Base-by-base conservation (phyloP, 108 stramenopile species). In the Nitzschia palea region DNA sequence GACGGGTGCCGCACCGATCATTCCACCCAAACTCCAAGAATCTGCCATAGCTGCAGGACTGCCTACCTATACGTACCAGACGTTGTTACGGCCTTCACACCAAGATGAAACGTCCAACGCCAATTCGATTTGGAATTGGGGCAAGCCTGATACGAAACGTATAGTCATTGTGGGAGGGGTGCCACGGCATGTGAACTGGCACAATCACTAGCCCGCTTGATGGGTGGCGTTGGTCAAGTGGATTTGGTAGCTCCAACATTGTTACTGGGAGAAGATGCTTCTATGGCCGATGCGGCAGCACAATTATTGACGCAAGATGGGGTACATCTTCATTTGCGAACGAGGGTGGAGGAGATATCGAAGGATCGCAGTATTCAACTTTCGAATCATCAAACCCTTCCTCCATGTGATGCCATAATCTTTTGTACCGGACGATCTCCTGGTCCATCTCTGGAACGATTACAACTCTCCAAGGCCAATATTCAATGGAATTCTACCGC, bases 151-250 rank as follows among this genome's bases (percentile, higher is more conserved):
- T 3, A 6, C 43, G 35, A 68, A 67, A 66, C 44, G 52, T 14
- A 28, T 82, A 18, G 69, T 78, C 8, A 71, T 83, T 68, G 74
- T 64, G 12, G 82, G 82, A 22, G 82, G 78, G 82, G 82, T 4
- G 48, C 78, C 1, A 75, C 78, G 15, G 82, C 74, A 0, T 66
- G 62, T 52, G 82, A 83, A 51, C 14, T 83, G 3, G 74, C 55
- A n/a, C 82, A 83, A 56, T 48, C 70, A 0, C 33, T 83, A 34
- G 76, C 56, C 3, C 44, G 74, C 0, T 34, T 83, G 32, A 23
- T 9, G 12, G 42, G 56, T 14, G 27, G 14, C 6, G 12, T 28
- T 9, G 37, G 61, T 35, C 10, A 56, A 34, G 54, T 67, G 36
- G 40, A 55, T 28, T 12, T 80, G 33, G 70, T 76, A 3, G 76